phyloP scores from a whole-genome alignment of 163 green algal genomes.

The Scenedesmus sp. region DNA sequence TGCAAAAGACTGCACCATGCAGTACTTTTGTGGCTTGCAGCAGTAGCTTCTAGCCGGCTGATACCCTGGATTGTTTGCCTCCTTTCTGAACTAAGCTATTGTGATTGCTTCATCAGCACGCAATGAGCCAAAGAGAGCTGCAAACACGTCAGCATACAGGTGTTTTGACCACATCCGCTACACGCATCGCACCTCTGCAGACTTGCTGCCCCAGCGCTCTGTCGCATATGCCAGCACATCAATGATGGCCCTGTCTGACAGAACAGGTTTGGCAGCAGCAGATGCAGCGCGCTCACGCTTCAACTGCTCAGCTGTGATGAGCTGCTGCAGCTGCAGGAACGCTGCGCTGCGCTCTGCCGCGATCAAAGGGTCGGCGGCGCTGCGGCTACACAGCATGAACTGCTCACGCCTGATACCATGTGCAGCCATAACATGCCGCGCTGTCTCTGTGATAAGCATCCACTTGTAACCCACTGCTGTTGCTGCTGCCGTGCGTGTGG shows the following conservation, averaged over 20 bases:
- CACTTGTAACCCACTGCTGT: neutral
- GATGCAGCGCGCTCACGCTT: neutral
- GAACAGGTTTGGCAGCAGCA: neutral
- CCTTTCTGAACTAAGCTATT: no score
- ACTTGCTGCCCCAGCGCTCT: neutral
- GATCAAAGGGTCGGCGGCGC: neutral
- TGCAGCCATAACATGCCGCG: neutral
- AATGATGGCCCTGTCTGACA: conserved; percentile 1
- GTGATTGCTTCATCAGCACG: no score
- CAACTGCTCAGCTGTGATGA: neutral
- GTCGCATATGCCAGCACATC: neutral
- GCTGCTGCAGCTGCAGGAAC: conserved; percentile 14
- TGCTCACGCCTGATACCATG: neutral
- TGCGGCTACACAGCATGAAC: conserved; percentile 1
- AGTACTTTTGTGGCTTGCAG: no score
- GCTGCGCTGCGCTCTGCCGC: neutral
- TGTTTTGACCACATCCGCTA: neutral
- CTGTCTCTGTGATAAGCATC: neutral
- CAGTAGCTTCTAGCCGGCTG: no score
- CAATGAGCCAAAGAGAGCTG: neutral
- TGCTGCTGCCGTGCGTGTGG: neutral
- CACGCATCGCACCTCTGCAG: neutral
- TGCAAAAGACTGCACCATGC: neutral
- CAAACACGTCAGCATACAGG: neutral
- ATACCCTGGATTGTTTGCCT: no score